Evolutionary conservation across 177 flowering plant genomes (phyloP), one percentile per base, ranked within the genome.

Genomic region (Vitis hybrid): DNA sequence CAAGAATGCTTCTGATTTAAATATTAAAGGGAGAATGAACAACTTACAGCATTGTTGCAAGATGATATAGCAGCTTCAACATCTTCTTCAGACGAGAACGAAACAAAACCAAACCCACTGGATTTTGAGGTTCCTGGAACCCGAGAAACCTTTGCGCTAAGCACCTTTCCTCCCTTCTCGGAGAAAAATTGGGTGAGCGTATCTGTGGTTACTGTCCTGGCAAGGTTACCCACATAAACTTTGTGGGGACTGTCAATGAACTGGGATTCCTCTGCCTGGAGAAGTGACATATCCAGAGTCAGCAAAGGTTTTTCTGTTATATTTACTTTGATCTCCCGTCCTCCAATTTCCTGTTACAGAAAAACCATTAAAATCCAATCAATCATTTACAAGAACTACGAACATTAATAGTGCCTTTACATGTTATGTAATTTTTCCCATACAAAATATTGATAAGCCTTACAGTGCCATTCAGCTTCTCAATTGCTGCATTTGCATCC

Each of bases 221-320:
- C 89, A 70, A 95, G 90, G 77, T 95, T 95, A 16, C 98, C 99
- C 18, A 89, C 94, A 76, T 95, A 95, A 51, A 95, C 97, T 67
- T 95, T 95, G 85, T 87, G 57, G 4, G 94, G 97, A 70, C 98
- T 93, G 79, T 91, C 98, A 50, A 93, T 50, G 64, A 90, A 91
- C 55, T 82, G 83, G 31, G 91, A 83, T 50, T 95, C 98, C 80
- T 91, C 98, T 3, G 84, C 82, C 76, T 89, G 90, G 61, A 84
- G 79, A 45, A 78, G 56, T 16, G 94, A 77, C 19, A 77, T 14
- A 61, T 85, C 93, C 7, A 68, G 45, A 33, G 75, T 6, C 2
- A 60, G 18, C 72, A 92, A 67, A 45, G 99, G 99, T 52, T 91
- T 94, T 69, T 91, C 99, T 0, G 99, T 92, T 66, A 92, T 64